Evolutionary conservation across 2,329 filamentous ascomycete genomes (phyloP), one percentile per base, ranked within the genome.

Genomic region (Chaetomium globosum): DNA sequence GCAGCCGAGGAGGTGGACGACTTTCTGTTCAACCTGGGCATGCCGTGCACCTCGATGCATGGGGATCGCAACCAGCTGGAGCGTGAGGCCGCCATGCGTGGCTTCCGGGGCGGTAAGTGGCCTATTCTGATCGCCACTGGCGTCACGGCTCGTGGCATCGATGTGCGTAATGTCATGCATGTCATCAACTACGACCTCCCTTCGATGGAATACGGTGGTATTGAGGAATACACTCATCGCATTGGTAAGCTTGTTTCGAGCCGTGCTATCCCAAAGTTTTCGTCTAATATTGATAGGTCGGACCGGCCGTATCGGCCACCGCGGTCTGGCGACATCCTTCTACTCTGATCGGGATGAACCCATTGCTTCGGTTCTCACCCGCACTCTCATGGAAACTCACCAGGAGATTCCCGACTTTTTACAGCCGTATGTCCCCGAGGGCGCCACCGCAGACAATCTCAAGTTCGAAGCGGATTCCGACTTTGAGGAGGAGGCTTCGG

Each of bases 141-240:
- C 56, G 86, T 99, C 59, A 88, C 90, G 59, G 91, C 92, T 73
- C 92, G 95, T 71, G 95, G 95, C 7, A 88, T 97, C 39, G 93
- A 98, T 71, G 89, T 97, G 43, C 86, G 86, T 65, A 92, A 95
- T 69, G 89, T 98, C 6, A 87, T 89, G 80, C 92, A 97, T 69
- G 90, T 99, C 66, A 89, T 99, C 83, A 98, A 99, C 79, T 98
- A 88, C 71, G 93, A 98, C 67, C 81, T 98, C 1, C 94, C 94
- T 0, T 87, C 83, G 5, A 78, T 82, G 52, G 81, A 87, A 0
- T 84, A 94, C 71, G 93, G 92, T n/a, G 94, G 93, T 2, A 96
- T 97, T 63, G 88, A 91, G 57, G 95, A 98, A 75, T 99, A 98
- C 72, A 88, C 90, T 30, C 95, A 99, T 74, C 92, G 95, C 13